phyloP scores from a whole-genome alignment of 129 eudicot species.

The Saposhnikovia divaricata region DNA sequence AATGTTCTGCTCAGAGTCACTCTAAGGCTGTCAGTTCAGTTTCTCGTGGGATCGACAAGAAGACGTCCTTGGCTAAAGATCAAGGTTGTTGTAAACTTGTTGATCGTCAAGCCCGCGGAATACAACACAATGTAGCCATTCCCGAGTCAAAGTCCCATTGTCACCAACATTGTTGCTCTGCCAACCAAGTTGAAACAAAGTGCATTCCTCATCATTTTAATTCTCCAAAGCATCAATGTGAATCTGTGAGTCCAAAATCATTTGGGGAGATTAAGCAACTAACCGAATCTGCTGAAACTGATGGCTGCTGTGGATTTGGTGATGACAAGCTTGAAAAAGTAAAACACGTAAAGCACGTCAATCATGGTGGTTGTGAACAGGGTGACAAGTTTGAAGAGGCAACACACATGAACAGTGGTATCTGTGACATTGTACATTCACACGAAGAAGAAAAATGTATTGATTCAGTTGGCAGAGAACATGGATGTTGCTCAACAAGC shows the following conservation, averaged over 20 bases:
- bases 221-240: conserved; percentile 4
- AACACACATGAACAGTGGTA: conserved; percentile 12
- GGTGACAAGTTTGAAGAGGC: not conserved
- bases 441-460: not conserved
- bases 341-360: conserved; percentile 11
- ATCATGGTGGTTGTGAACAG: conserved; percentile 13
- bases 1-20: not conserved
- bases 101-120: conserved; percentile 13
- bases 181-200: conserved; percentile 12
- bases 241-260: not conserved
- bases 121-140: conserved; percentile 13
- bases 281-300: not conserved
- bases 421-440: conserved; percentile 5
- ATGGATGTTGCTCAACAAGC: conserved; percentile 5
- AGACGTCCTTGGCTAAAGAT: not conserved
- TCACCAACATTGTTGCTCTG: conserved; percentile 17
- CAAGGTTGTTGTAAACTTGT: conserved; percentile 27
- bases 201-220: not conserved
- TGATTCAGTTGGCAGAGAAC: conserved; percentile 6
- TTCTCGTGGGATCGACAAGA: conserved; percentile 13
- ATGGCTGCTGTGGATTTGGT: not conserved
- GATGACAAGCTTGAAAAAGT: conserved; percentile 4
- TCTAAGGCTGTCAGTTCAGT: not conserved
- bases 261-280: conserved; percentile 8
- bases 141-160: not conserved